Base-by-base conservation (phyloP, 2,329 filamentous ascomycete species). In the Arthrobotrys sphaeroides region DNA sequence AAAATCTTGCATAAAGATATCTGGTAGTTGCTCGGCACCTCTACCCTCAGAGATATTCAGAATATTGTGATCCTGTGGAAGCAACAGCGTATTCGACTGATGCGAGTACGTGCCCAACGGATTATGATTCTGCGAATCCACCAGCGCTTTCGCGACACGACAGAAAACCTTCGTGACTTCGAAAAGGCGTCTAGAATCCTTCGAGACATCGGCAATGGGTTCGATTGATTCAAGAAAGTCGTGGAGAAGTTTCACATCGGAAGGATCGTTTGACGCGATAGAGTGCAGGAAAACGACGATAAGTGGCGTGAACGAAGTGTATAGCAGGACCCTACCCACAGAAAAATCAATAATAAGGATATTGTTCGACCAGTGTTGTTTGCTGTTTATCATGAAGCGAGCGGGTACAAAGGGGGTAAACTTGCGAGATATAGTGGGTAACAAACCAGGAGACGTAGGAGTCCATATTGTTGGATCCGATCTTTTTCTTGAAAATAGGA, bases 1-100 rank as follows among this genome's bases (percentile, higher is more conserved):
- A 33, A 75, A 69, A 65, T 75, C 72, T 42, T 75, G 72, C 72
- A 75, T 75, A 36, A 75, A 75, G 3, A 75, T 75, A 60, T 75
- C 72, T 24, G 72, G 72, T 26, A 75, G 22, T 28, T 74, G 70
- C 20, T 53, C 69, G 3, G 16, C 38, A 9, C 53, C 38, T 18
- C 49, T 45, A 0, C 64, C 64, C 28, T 55, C 51, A 5, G 51
- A 12, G 12, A 68, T 40, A 31, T 60, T 69, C 10, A 64, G 38
- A 65, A 75, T 69, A 45, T 65, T 65, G 18, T 69, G 55, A 45
- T 69, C 64, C 16, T 75, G 72, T 2, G 72, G 72, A n/a, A 75
- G 28, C 16, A 75, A 20, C 1, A 75, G 40, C 7, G 72, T 75
- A 28, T 75, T 75, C n/a, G 64, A 69, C 18, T 68, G 64, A 18